Evolutionary conservation across 176 grass and related monocot genomes (phyloP).

Genomic region (Raddia guianensis): DNA sequence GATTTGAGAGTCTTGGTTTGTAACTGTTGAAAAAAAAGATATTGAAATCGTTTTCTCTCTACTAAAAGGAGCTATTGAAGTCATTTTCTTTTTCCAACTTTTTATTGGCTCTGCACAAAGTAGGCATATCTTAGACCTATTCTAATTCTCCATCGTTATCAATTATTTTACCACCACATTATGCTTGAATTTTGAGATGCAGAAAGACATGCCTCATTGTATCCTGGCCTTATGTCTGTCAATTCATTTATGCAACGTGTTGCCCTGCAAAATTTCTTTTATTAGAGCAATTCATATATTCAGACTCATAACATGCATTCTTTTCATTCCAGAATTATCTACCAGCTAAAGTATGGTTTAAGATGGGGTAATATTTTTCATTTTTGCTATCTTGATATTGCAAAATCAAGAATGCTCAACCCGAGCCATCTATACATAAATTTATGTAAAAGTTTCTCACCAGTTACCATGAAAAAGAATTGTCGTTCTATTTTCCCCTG

Average conservation of each 20-base stretch:
- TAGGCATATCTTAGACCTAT: constrained; percentile 53
- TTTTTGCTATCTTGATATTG: constrained; percentile 9
- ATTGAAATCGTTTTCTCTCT: constrained; percentile 51
- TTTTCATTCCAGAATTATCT: constrained; percentile 35
- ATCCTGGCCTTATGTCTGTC: constrained; percentile 26
- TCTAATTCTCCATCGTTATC: constrained; percentile 58
- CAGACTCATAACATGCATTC: not conserved
- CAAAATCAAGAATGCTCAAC: no score
- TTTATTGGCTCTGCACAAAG: constrained; percentile 57
- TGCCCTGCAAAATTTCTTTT: constrained; percentile 7
- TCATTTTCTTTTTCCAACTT: constrained; percentile 49
- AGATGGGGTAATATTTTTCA: constrained; percentile 18
- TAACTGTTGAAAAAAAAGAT: constrained; percentile 42
- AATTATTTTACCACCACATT: constrained; percentile 35
- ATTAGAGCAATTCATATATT: constrained; percentile 7
- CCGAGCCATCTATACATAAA: no score
- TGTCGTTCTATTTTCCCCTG: not conserved
- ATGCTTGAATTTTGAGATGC: constrained; percentile 49
- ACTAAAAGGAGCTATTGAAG: constrained; percentile 44
- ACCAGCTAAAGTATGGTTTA: not conserved
- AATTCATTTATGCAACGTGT: constrained; percentile 37
- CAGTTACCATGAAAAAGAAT: not conserved
- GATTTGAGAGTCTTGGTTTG: constrained; percentile 33
- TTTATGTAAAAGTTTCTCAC: no score
- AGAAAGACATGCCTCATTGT: constrained; percentile 19